phyloP scores from a whole-genome alignment of 495 filamentous ascomycete species.

The Bryoglossum gracile region DNA sequence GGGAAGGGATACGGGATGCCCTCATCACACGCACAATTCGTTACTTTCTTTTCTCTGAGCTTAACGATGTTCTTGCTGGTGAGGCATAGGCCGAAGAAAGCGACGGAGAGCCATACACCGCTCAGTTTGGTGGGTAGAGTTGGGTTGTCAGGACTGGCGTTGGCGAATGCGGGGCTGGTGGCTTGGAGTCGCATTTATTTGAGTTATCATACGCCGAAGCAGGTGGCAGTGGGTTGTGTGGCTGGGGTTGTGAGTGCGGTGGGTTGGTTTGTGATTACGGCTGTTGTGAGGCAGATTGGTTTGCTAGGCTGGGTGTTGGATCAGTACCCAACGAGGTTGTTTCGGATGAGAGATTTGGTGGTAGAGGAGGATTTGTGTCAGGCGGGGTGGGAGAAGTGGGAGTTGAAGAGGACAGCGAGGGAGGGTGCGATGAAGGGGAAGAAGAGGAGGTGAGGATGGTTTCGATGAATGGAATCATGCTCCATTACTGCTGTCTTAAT shows the following conservation, averaged over 20 bases:
- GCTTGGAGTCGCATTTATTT: conserved; percentile 80
- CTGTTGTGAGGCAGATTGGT: conserved; percentile 49
- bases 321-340: conserved; percentile 50
- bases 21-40: conserved; percentile 94
- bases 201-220: conserved; percentile 83
- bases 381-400: conserved; percentile 91
- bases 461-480: too few species aligned
- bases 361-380: conserved; percentile 86
- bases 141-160: conserved; percentile 46
- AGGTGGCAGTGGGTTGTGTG: conserved; percentile 71
- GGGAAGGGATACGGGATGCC: conserved; percentile 98
- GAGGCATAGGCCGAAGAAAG: conserved; percentile 54
- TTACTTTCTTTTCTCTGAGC: conserved; percentile 79
- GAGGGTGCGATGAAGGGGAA: conserved; percentile 2
- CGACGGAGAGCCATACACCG: conserved; percentile 40
- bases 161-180: conserved; percentile 58
- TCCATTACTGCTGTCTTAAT: too few species aligned
- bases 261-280: conserved; percentile 71
- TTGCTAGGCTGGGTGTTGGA: conserved; percentile 67
- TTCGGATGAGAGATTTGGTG: conserved; percentile 75
- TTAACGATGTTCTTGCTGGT: conserved; percentile 73
- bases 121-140: conserved; percentile 51
- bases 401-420: conserved; percentile 37
- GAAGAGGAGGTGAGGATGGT: conserved; percentile 14
- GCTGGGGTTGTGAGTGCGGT: conserved; percentile 68